Conservation (phyloP, 192 early-diverging fungal species). For the Funneliformis mosseae region DNA sequence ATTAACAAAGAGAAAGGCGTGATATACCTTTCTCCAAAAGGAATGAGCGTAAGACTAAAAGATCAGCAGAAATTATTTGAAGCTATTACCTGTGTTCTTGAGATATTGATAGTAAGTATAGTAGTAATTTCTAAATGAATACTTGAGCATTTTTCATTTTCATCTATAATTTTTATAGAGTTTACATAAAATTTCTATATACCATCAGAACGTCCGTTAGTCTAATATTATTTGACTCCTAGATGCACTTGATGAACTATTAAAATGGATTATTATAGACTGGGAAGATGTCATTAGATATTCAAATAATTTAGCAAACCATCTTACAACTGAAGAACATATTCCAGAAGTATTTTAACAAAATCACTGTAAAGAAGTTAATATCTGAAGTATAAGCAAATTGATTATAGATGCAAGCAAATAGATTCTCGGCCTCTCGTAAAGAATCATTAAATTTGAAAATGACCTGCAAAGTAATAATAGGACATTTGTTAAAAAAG, state of each 20-base stretch:
- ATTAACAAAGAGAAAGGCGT: not conserved
- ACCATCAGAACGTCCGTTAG: not conserved
- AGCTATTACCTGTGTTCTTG: not conserved
- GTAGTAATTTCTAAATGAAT: not conserved
- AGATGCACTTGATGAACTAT: not conserved
- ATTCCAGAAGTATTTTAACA: constrained; percentile 2
- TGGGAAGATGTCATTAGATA: not conserved
- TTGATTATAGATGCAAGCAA: not conserved
- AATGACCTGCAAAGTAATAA: too few species aligned
- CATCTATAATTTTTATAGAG: not conserved
- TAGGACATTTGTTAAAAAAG: too few species aligned
- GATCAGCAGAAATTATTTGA: not conserved
- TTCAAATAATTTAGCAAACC: not conserved
- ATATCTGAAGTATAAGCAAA: not conserved
- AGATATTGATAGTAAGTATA: not conserved
- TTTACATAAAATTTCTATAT: not conserved
- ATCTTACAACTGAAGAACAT: not conserved
- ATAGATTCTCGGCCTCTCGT: not conserved
- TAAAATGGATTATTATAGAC: not conserved
- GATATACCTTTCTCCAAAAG: not conserved
- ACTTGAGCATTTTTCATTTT: not conserved
- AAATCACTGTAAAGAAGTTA: not conserved
- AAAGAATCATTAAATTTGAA: too few species aligned
- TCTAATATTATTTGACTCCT: not conserved
- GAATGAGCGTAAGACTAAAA: too few species aligned